These are phyloP conservation scores for Rhizophora mangle DNA, from an alignment of 345 rosid species.

Conservation along the genomic window DNA sequence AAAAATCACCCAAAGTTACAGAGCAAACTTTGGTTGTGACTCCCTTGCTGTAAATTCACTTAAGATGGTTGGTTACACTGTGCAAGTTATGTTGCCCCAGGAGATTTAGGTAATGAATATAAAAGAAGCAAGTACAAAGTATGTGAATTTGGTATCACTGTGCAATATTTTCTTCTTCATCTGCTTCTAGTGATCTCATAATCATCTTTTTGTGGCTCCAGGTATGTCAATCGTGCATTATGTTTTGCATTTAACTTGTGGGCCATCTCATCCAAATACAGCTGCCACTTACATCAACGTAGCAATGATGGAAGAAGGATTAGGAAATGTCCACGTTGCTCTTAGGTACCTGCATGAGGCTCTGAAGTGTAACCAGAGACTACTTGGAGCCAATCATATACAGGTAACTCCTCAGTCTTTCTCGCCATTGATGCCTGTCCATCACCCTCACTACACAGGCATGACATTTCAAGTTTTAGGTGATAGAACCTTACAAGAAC, in stretches of 20 bases:
- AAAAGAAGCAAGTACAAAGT: neutral
- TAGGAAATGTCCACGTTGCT: slow-evolving; percentile 35
- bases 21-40: neutral
- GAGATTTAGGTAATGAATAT: neutral
- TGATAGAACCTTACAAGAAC: too few species aligned
- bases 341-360: slow-evolving; percentile 41
- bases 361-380: slow-evolving; percentile 33
- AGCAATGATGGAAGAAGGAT: slow-evolving; percentile 42
- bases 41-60: neutral
- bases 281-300: slow-evolving; percentile 39
- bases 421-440: too few species aligned
- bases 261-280: slow-evolving; percentile 38
- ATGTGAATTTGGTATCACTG: too few species aligned
- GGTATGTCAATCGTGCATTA: slow-evolving; percentile 38
- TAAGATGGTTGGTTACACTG: neutral
- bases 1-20: too few species aligned
- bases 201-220: slow-evolving; percentile 3
- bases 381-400: slow-evolving; percentile 39
- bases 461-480: too few species aligned
- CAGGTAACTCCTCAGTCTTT: slow-evolving; percentile 18
- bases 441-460: too few species aligned
- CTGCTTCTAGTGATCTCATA: neutral
- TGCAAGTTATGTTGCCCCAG: neutral
- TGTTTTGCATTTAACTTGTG: slow-evolving; percentile 36
- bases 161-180: neutral